phyloP scores from a whole-genome alignment of 192 early-diverging fungal species.

The Geosiphon pyriformis region DNA sequence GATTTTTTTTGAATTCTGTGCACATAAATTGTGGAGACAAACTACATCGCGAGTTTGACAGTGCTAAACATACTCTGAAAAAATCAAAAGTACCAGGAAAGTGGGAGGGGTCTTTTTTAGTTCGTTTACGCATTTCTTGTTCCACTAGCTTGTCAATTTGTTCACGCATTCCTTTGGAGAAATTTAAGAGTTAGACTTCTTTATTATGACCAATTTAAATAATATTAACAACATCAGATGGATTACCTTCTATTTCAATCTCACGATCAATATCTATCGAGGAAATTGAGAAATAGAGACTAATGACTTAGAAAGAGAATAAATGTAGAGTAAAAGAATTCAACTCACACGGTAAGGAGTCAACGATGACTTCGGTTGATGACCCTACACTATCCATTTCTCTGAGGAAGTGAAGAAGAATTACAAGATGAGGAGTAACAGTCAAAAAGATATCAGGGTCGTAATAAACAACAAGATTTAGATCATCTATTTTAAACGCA shows the following conservation, averaged over 20 bases:
- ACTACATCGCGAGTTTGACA: background rate
- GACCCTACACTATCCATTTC: too few relatives aligned
- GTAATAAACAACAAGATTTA: too few relatives aligned
- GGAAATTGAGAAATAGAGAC: background rate
- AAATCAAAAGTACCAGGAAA: slow-evolving; percentile 44
- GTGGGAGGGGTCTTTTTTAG: slow-evolving; percentile 29
- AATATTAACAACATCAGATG: background rate
- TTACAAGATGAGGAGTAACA: too few relatives aligned
- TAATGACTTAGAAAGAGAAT: background rate
- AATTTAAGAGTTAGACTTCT: background rate
- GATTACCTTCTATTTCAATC: slow-evolving; percentile 21
- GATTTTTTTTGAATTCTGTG: background rate
- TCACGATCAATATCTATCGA: slow-evolving; percentile 17
- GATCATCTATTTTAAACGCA: too few relatives aligned
- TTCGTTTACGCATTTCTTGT: slow-evolving; percentile 49
- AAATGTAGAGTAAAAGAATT: background rate
- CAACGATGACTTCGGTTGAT: slow-evolving; percentile 12
- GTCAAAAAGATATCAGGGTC: too few relatives aligned
- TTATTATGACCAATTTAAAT: background rate
- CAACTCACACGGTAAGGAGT: slow-evolving; percentile 16
- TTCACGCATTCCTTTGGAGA: slow-evolving; percentile 37
- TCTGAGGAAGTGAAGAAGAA: too few relatives aligned
- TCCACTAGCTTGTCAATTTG: slow-evolving; percentile 50
- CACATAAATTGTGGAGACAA: background rate
- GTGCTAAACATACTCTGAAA: slow-evolving; percentile 27